phyloP scores from a whole-genome alignment of 148 eudicot genomes.

The Pharnaceum exiguum region DNA sequence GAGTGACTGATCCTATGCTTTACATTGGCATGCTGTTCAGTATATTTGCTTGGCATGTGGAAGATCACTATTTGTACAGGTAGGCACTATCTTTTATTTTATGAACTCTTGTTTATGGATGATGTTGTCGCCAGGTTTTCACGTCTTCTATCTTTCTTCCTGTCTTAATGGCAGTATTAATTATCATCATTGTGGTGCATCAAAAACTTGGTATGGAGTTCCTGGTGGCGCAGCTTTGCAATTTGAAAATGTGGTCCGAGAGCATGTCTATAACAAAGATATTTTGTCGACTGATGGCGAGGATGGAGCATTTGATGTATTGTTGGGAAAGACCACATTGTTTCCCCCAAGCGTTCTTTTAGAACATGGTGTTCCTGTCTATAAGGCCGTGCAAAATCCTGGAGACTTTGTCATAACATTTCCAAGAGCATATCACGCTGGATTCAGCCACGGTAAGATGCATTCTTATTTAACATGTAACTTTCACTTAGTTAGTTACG shows the following conservation, averaged over 20 bases:
- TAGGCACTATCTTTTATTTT: conserved; percentile 15
- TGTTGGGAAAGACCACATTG: conserved; percentile 87
- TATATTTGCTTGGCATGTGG: conserved; percentile 99
- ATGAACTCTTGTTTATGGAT: not conserved
- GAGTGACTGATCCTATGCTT: conserved; percentile 98
- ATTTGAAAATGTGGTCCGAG: conserved; percentile 85
- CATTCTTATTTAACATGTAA: not conserved
- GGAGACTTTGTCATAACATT: conserved; percentile 90
- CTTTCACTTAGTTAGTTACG: too few species aligned
- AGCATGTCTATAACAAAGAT: conserved; percentile 69
- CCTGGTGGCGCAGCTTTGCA: conserved; percentile 91
- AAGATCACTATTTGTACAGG: conserved; percentile 98
- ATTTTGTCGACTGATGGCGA: conserved; percentile 76
- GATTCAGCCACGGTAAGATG: conserved; percentile 93
- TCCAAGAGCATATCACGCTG: conserved; percentile 98
- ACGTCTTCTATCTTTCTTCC: conserved; percentile 3
- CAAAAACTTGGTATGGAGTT: conserved; percentile 99
- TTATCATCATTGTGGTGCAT: conserved; percentile 97
- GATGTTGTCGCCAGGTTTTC: not conserved
- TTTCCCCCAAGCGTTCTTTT: conserved; percentile 88
- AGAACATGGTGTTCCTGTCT: conserved; percentile 82
- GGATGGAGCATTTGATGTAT: conserved; percentile 94
- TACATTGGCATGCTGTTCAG: conserved; percentile 99
- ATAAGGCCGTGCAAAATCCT: conserved; percentile 94
- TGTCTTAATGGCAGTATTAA: conserved; percentile 61